Evolutionary conservation across 352 stramenopile species (phyloP), one percentile per base, ranked within the genome.

Genomic region (Phytophthora rubi): DNA sequence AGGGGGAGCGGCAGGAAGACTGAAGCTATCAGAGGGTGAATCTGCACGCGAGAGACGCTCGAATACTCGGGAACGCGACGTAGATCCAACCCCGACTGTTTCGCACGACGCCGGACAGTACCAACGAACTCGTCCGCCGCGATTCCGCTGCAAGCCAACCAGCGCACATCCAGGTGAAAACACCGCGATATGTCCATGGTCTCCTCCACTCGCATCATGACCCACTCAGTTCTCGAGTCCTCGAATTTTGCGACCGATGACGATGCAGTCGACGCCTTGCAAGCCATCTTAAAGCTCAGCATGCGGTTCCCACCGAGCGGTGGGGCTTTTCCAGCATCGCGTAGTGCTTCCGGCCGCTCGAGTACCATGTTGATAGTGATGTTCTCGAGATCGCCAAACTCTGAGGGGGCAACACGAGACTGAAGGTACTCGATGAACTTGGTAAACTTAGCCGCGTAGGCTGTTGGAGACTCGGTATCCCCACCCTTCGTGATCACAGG

Each of bases 61-160:
- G 82, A 86, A 60, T 92, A 94, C 68, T 93, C 87, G 5, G 87
- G 87, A n/a, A 94, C 77, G 16, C 85, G 87, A 2, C 82, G 83
- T 26, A 93, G 65, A 32, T 94, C 87, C 28, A 93, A 67, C 5
- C 81, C 74, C 8, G 78, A 73, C 58, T 94, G 87, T 62, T 93
- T 93, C 13, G 77, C 79, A 32, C 86, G 87, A 39, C 87, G 83
- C 45, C 79, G 75, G 32, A 94, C 65, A 16, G 79, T 82, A 13
- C 79, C 65, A 49, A 94, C 81, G 63, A 94, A 93, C 45, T 94
- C 87, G 51, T 94, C 87, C 0, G 85, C 79, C 23, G 87, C 81
- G 18, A 81, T 89, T 45, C 87, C 85, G 58, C 85, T 92, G 70
- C 87, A 94, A n/a, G 85, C 87, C 8, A 93, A 68, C 87, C 87